These are phyloP conservation scores for Onygena corvina DNA, from an alignment of 2,329 filamentous ascomycete species.

Conservation along the genomic window DNA sequence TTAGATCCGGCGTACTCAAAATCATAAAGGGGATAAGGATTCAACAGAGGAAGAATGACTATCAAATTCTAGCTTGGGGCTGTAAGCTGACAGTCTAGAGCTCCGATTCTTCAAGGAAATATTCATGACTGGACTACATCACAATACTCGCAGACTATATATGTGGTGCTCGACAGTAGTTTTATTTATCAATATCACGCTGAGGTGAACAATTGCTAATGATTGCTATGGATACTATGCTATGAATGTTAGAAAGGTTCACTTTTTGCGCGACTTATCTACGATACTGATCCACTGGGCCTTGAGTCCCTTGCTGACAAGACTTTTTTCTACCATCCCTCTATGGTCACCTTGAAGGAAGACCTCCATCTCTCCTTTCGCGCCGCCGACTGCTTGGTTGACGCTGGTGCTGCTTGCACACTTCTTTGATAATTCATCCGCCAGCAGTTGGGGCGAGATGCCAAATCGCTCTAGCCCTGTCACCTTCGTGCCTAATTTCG, in stretches of 20 bases:
- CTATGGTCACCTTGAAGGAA: conserved; percentile 57
- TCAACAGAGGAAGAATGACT: too few species aligned
- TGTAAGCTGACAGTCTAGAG: too few species aligned
- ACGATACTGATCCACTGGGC: conserved; percentile 51
- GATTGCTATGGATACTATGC: too few species aligned
- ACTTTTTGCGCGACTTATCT: conserved; percentile 55
- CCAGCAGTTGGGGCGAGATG: conserved; percentile 47
- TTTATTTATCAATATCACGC: too few species aligned
- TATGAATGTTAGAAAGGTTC: too few species aligned
- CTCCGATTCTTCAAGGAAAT: too few species aligned
- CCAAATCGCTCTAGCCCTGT: conserved; percentile 50
- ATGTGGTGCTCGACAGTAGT: too few species aligned
- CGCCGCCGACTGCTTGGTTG: conserved; percentile 48
- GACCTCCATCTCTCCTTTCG: conserved; percentile 54
- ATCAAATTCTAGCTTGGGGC: too few species aligned
- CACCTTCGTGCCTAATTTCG: conserved; percentile 54
- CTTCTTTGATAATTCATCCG: conserved; percentile 54
- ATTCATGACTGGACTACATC: too few species aligned
- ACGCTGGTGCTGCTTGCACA: conserved; percentile 58
- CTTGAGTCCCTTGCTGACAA: conserved; percentile 48
- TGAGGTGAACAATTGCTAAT: too few species aligned
- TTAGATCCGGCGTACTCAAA: background rate
- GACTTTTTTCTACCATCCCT: conserved; percentile 46
- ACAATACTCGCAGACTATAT: too few species aligned
- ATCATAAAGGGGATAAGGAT: too few species aligned